phyloP scores from a whole-genome alignment of 1,139 yeast genomes.

The Saccharomyces uvarum region DNA sequence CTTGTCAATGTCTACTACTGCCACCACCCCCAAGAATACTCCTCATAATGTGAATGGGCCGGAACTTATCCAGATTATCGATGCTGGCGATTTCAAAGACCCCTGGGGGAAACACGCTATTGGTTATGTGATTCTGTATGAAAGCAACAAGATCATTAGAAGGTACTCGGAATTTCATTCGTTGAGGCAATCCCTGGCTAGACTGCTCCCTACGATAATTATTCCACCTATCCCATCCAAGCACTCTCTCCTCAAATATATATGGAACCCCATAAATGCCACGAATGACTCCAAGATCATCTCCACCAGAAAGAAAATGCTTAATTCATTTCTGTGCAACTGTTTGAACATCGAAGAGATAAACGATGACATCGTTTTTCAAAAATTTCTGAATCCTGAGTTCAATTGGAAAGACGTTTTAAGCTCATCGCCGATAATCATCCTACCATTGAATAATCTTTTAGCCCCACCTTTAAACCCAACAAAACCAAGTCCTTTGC shows the following conservation, averaged over 20 bases:
- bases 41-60: not conserved
- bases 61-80: slow-evolving; percentile 18
- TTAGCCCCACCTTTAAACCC: slow-evolving; percentile 52
- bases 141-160: slow-evolving; percentile 46
- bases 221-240: slow-evolving; percentile 95
- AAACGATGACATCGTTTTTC: slow-evolving; percentile 54
- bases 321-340: slow-evolving; percentile 69
- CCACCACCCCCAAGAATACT: not conserved
- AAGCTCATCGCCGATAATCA: slow-evolving; percentile 49
- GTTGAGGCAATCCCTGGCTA: slow-evolving; percentile 58
- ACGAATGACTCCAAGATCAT: slow-evolving; percentile 46
- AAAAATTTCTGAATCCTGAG: slow-evolving; percentile 77
- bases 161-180: slow-evolving; percentile 90
- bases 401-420: slow-evolving; percentile 62
- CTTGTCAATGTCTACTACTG: slow-evolving; percentile 1
- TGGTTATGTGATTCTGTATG: slow-evolving; percentile 68
- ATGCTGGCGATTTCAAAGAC: slow-evolving; percentile 31
- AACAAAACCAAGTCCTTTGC: slow-evolving; percentile 50
- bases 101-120: slow-evolving; percentile 59
- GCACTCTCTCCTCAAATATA: slow-evolving; percentile 47
- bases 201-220: slow-evolving; percentile 74
- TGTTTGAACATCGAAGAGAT: slow-evolving; percentile 50
- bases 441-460: slow-evolving; percentile 46
- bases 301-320: slow-evolving; percentile 65
- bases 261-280: slow-evolving; percentile 45